Evolutionary conservation across 352 stramenopile genomes (phyloP), one percentile per base, ranked within the genome.

Genomic region (Phytophthora crassamura): DNA sequence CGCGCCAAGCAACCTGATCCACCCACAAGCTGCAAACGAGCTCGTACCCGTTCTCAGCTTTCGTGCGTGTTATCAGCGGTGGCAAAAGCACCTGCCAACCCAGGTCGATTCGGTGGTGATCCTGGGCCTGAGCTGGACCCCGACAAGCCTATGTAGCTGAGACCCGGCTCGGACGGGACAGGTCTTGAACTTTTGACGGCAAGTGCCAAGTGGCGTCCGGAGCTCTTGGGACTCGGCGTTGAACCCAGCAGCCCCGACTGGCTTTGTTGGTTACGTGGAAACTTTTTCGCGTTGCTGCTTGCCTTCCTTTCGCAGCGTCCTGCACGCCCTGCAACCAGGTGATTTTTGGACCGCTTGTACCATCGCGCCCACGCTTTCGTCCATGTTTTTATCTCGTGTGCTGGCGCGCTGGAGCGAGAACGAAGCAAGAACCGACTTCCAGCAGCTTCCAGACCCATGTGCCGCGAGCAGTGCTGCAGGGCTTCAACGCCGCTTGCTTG

Each of bases 1-100:
- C 3, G 16, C 43, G 22, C 22, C 22, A 74, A 70, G 60, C 40
- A 43, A 33, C 59, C 67, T 74, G 61, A 74, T 69, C 41, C 46
- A n/a, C 18, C 38, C 38, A 50, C 41, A 52, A 54, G 16, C 45
- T 47, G 30, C 43, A 57, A 52, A 34, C 32, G 50, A 51, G 22
- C 34, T 48, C 9, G 15, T 4, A 4, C 12, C 43, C 16, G 46
- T 59, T 56, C 55, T 66, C 62, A 66, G 20, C 20, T 64, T 38
- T 25, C 66, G 60, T 74, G 66, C 47, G 52, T 38, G 38, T 67
- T 70, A 74, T 67, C 67, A 69, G 65, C 53, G 39, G 20, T 61
- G 45, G 36, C 35, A 33, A 41, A 11, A 25, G 16, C 33, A 54
- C 33, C 22, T 57, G 49, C 32, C 38, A 62, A 20, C 64, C 38